These are phyloP conservation scores for Plasmodium relictum DNA, from an alignment of 169 alveolate genomes.

Conservation along the genomic window DNA sequence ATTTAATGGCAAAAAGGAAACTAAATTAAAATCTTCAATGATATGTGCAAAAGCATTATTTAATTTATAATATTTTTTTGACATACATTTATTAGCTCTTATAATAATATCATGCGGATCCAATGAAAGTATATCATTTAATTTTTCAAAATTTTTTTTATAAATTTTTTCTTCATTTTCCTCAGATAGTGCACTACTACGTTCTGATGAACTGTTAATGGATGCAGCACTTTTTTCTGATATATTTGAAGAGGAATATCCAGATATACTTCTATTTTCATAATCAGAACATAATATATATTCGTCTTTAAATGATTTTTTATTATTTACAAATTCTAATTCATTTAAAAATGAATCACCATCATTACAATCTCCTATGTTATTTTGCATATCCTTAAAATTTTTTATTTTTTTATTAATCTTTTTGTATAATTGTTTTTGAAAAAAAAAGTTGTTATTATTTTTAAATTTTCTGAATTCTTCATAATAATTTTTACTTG, in stretches of 20 bases:
- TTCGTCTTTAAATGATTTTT: conserved; percentile 48
- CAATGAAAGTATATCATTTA: conserved; percentile 69
- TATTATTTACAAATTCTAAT: conserved; percentile 32
- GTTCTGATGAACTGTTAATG: not conserved
- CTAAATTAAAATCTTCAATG: conserved; percentile 85
- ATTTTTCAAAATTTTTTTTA: conserved; percentile 74
- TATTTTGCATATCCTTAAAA: not conserved
- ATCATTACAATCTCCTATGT: not conserved
- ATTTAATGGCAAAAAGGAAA: conserved; percentile 85
- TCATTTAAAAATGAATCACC: conserved; percentile 36
- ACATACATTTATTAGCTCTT: conserved; percentile 78
- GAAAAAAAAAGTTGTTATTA: conserved; percentile 71
- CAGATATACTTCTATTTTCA: conserved; percentile 58
- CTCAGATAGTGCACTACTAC: conserved; percentile 18
- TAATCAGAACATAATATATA: conserved; percentile 50
- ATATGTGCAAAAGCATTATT: conserved; percentile 86
- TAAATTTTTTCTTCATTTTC: conserved; percentile 65
- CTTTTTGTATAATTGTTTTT: conserved; percentile 56
- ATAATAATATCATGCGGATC: conserved; percentile 76
- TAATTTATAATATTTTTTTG: conserved; percentile 81
- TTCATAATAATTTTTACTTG: conserved; percentile 67
- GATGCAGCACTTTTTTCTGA: conserved; percentile 1
- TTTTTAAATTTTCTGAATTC: conserved; percentile 77
- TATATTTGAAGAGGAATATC: conserved; percentile 23
- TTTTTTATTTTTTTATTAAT: conserved; percentile 33